Conservation (phyloP, 306 rosid species). For the Gastrolobium bilobum region DNA sequence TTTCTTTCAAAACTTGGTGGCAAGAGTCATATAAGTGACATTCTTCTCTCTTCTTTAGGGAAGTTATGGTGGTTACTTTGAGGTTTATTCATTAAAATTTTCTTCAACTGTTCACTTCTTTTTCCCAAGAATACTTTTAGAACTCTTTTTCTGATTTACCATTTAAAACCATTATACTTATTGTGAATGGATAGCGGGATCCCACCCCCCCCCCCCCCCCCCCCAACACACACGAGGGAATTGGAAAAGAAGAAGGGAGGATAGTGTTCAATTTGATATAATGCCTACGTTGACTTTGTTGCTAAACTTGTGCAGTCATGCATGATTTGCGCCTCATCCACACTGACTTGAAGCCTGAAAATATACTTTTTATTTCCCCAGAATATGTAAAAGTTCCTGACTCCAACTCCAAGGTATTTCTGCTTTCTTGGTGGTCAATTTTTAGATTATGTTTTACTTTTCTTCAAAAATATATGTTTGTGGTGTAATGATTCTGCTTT, state of each 20-base stretch:
- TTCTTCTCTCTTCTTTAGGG: background rate
- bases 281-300: background rate
- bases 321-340: constrained; percentile 87
- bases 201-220: background rate
- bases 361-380: constrained; percentile 74
- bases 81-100: background rate
- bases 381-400: constrained; percentile 86
- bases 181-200: constrained; percentile 8
- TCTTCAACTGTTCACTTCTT: constrained; percentile 4
- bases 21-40: constrained; percentile 20
- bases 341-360: constrained; percentile 96
- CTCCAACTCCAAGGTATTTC: constrained; percentile 56
- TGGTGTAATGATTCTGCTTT: background rate
- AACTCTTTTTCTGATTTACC: constrained; percentile 11
- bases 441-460: constrained; percentile 4
- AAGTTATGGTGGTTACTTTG: constrained; percentile 2
- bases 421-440: background rate
- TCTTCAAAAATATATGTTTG: background rate
- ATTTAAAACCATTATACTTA: background rate
- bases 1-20: constrained; percentile 17
- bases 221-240: no score
- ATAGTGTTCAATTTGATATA: background rate
- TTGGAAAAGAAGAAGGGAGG: background rate
- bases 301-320: constrained; percentile 80
- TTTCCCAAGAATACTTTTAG: background rate